A percentile compares a stretch with the other conserved stretches of the same genome.
phyloP scores from a whole-genome alignment of 495 filamentous ascomycete species.

The Penicillium cosmopolitanum region DNA sequence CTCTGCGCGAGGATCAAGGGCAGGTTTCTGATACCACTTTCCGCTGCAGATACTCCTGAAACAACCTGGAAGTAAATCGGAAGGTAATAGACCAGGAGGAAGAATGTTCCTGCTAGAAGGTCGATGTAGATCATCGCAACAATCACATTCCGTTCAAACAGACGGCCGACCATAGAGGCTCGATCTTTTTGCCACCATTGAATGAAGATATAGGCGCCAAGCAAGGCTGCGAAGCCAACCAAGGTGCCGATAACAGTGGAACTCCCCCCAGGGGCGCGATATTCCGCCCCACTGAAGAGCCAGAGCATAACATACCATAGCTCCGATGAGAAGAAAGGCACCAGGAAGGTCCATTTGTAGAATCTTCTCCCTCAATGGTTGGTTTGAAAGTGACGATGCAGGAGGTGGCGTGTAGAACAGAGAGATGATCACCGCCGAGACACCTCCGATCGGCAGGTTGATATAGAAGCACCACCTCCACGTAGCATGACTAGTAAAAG shows the following conservation, averaged over 20 bases:
- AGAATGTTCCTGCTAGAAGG: conserved; percentile 26
- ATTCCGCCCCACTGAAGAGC: conserved; percentile 47
- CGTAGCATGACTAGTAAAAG: conserved; percentile 26
- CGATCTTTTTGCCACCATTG: background rate
- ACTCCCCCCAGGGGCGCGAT: conserved; percentile 33
- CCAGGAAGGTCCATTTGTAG: conserved; percentile 39
- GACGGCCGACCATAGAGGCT: conserved; percentile 5
- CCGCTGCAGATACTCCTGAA: conserved; percentile 61
- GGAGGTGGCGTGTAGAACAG: conserved; percentile 40
- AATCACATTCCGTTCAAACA: conserved; percentile 6
- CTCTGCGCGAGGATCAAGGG: conserved; percentile 60
- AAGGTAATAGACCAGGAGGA: conserved; percentile 39
- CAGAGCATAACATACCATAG: conserved; percentile 38
- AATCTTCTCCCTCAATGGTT: conserved; percentile 33
- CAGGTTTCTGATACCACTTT: conserved; percentile 69
- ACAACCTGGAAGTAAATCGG: conserved; percentile 76
- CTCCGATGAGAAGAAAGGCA: conserved; percentile 28
- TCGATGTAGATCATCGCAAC: conserved; percentile 18
- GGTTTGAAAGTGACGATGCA: conserved; percentile 20
- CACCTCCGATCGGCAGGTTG: conserved; percentile 55
- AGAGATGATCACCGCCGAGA: conserved; percentile 41
- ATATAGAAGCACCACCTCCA: conserved; percentile 53
- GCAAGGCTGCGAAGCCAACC: conserved; percentile 37
- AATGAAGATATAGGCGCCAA: conserved; percentile 24
- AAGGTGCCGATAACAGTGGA: conserved; percentile 35